Evolutionary conservation across 1,284 basidiomycete genomes (phyloP), one percentile per base, ranked within the genome.

Genomic region (Melampsora medusae): DNA sequence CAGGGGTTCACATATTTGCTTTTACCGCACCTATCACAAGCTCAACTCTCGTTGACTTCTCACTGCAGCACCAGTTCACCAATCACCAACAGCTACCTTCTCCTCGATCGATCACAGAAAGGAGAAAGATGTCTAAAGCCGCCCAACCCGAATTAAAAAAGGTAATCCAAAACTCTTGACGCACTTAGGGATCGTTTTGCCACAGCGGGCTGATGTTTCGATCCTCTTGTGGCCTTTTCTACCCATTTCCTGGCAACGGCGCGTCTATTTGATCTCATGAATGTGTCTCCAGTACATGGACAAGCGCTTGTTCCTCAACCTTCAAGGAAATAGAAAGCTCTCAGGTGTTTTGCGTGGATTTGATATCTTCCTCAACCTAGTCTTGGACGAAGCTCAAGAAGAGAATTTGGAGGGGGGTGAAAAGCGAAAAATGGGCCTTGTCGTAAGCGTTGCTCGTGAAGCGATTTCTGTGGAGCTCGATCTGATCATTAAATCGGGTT

Each of bases 341-440:
- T 93, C 92, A 84, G 97, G 96, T 76, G 90, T 90, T n/a, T 85
- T 99, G 74, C 90, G 97, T 78, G 97, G 97, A 50, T 99, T 96
- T 84, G 97, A 99, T 86, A 91, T 99, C 81, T 99, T 99, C 86
- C 86, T 99, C 83, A 99, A 99, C 84, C 88, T 99, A 59, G 96
- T 99, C 78, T 89, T 99, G 82, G 96, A 99, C 83, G 92, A 98
- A 81, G 92, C 93, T 17, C 85, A 90, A 81, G 97, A 99, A 85
- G 95, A 98, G 85, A 89, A 82, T 9, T 80, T 90, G 0, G 90
- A 89, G 12, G 90, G 90, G 48, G 92, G 90, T n/a, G 90, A 94
- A 85, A 93, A 92, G 83, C 90, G 90, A 81, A 90, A 90, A 22
- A 91, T 93, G 80, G 94, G 93, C 42, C 93, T 92, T 78, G 90